phyloP scores from a whole-genome alignment of 1,284 basidiomycete species.

The Leccinum holopus region DNA sequence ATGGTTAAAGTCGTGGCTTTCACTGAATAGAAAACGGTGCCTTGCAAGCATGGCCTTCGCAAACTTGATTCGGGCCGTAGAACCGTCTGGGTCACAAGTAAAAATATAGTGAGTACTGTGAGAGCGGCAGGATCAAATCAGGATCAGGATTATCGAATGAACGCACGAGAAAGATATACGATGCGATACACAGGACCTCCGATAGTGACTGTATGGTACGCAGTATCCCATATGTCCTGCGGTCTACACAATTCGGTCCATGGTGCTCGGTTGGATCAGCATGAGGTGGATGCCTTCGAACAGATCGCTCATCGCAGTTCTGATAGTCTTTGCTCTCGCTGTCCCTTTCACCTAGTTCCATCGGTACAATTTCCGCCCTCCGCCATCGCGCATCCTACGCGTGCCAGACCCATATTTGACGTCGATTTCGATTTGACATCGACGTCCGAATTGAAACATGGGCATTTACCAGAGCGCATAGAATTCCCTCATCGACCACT shows the following conservation, averaged over 20 bases:
- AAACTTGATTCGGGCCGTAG: too few relatives aligned
- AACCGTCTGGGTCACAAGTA: too few relatives aligned
- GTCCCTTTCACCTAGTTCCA: neutral
- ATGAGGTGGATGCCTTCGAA: conserved; percentile 5
- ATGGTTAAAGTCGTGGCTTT: too few relatives aligned
- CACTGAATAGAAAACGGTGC: too few relatives aligned
- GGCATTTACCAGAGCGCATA: neutral
- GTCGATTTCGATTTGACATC: neutral
- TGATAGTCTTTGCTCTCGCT: conserved; percentile 3
- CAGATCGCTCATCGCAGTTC: conserved; percentile 4
- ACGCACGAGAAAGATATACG: too few relatives aligned
- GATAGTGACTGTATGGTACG: too few relatives aligned
- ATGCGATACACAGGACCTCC: too few relatives aligned
- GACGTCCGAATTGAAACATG: neutral
- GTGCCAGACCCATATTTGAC: neutral
- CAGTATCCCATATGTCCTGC: too few relatives aligned
- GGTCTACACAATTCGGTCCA: neutral
- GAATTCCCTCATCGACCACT: neutral
- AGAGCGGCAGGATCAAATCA: too few relatives aligned
- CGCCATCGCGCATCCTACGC: neutral
- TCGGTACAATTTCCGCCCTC: neutral
- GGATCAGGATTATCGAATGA: too few relatives aligned
- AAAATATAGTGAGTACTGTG: too few relatives aligned
- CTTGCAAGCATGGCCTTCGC: too few relatives aligned
- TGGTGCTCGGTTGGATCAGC: neutral